Base-by-base conservation (phyloP, 2,329 filamentous ascomycete species). In the Akanthomyces dipterigenus region DNA sequence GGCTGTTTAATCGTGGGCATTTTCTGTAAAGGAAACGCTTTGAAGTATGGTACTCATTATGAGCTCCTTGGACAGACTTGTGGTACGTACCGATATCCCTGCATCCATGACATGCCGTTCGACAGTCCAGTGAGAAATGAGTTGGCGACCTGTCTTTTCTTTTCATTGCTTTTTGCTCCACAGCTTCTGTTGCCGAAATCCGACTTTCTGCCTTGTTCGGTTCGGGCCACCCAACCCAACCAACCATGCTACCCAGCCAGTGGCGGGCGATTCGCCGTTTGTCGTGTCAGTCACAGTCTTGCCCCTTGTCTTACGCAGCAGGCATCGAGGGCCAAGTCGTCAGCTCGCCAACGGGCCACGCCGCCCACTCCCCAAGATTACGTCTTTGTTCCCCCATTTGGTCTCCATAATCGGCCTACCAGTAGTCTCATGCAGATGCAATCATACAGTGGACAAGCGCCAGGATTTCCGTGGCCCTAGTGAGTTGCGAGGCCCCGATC, bases 401-500 rank as follows among this genome's bases (percentile, higher is more conserved):
- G 53, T 38, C 38, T 55, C 8, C 42, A 14, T n/a, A n/a, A n/a
- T 48, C 54, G 28, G 54, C 28, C 54, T 57, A n/a, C n/a, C n/a
- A n/a, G n/a, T n/a, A 57, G 54, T 46, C 24, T 56, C 54, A 56
- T 56, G 54, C 54, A 48, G 22, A 56, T 48, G 28, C 54, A 57
- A 46, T 56, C 40, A 46, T 45, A 34, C 22, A 34, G 40, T 36
- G 42, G 42, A 12, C 28, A 48, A 36, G 54, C n/a, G 54, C 40
- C 42, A 45, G 40, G 40, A 48, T 46, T 57, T 40, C 16, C n/a
- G 20, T 54, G 28, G 28, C 28, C 31, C 48, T 22, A 51, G 18
- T 12, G 8, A 20, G 45, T 20, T 34, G 16, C n/a, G 40, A 24
- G 28, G 28, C 48, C 22, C 16, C 28, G 48, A 36, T 45, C 40